A percentile compares a stretch with the other conserved stretches of the same genome.
Conservation (phyloP, 257 asterid genomes). For the Solanum phureja region DNA sequence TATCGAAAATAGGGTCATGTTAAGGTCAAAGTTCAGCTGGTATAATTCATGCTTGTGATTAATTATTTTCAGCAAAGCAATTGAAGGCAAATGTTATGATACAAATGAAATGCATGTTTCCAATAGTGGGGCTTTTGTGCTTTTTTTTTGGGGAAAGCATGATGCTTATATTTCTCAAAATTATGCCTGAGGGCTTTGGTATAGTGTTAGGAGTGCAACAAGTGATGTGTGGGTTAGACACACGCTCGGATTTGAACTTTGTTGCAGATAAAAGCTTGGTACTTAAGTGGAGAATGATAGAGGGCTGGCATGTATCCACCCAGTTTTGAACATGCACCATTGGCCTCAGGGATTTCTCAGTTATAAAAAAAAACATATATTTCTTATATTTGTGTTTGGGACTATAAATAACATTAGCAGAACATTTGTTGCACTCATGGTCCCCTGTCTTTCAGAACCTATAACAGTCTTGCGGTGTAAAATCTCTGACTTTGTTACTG, state of each 20-base stretch:
- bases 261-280: not conserved
- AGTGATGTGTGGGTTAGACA: not conserved
- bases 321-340: not conserved
- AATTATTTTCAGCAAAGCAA: not conserved
- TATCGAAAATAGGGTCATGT: not conserved
- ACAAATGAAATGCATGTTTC: not conserved
- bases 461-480: not conserved
- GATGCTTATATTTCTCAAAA: not conserved
- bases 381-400: not conserved
- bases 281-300: not conserved
- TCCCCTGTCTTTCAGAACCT: not conserved
- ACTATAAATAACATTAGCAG: not conserved
- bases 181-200: not conserved
- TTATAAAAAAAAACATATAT: not conserved
- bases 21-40: not conserved
- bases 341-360: not conserved
- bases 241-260: not conserved
- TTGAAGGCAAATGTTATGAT: not conserved
- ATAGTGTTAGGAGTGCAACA: not conserved
- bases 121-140: not conserved
- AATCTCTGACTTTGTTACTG: not conserved
- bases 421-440: not conserved
- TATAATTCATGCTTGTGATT: not conserved
- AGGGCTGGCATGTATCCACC: not conserved
- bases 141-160: not conserved